Base-by-base conservation (phyloP, 345 rosid genomes). In the Heritiera littoralis region DNA sequence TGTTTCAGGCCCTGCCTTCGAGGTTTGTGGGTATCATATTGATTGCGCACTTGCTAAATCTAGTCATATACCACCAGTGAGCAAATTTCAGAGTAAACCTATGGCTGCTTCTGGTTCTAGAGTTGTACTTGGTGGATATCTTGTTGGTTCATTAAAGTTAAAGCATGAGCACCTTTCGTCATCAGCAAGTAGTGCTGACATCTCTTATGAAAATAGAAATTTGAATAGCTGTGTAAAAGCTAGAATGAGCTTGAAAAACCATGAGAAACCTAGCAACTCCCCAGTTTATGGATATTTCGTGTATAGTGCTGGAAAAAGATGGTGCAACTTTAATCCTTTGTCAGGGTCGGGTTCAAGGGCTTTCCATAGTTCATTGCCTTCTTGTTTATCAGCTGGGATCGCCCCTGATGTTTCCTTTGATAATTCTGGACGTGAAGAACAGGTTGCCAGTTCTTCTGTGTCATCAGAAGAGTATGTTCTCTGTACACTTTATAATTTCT, bases 1-100 rank as follows among this genome's bases (percentile, higher is more conserved):
- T 3, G 97, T 95, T 15, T 95, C 98, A 6, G 94, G 99, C 68
- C 98, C 94, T 49, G 82, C 98, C 46, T 88, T 92, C 85, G 94
- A 96, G 86, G 92, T 87, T 66, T 94, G 95, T 82, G 92, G 97
- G 8, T 92, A 96, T 85, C 99, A 96, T 75, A 76, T 90, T 58
- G 94, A 96, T 82, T 87, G 88, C 59, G 84, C 86, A 56, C 81
- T 90, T 59, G 85, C 89, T 67, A 89, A 79, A 3, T 51, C 83
- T 4, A 71, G 84, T 81, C 80, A 83, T 78, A 43, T 74, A 54
- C 41, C 63, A 1, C 52, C 40, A 65, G 80, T 77, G 41, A 69
- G 84, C 43, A 85, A 78, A 79, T 66, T 80, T 76, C 80, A 32
- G 67, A 79, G 79, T 35, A 84, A 78, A 51, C 72, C 74, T 6